Evolutionary conservation across 1,284 basidiomycete genomes (phyloP).

Genomic region (Cutaneotrichosporon sp.): DNA sequence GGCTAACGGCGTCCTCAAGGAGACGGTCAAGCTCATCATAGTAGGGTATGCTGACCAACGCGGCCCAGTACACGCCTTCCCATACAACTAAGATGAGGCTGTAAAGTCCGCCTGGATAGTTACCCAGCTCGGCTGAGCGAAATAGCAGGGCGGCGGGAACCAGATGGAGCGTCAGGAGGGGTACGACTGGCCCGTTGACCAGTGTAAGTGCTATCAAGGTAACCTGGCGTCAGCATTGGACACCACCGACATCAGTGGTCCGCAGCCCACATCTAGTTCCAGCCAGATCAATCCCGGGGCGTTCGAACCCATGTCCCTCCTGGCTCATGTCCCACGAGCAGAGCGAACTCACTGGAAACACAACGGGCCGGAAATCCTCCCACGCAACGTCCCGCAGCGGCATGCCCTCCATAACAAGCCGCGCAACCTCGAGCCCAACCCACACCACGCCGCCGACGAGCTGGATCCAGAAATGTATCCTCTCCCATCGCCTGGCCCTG

Average conservation of each 20-base stretch:
- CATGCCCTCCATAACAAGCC: slow-evolving; percentile 3
- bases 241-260: too few species aligned
- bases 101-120: slow-evolving; percentile 18
- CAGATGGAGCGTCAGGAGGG: slow-evolving; percentile 39
- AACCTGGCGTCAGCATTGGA: slow-evolving; percentile 6
- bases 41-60: slow-evolving; percentile 44
- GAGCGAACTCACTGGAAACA: slow-evolving; percentile 31
- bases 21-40: slow-evolving; percentile 37
- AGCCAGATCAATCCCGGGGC: too few species aligned
- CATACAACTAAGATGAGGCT: slow-evolving; percentile 28
- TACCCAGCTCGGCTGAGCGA: slow-evolving; percentile 30
- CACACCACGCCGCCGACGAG: slow-evolving; percentile 28
- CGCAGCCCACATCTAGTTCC: too few species aligned
- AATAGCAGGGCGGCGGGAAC: slow-evolving; percentile 40
- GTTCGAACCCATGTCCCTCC: too few species aligned
- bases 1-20: slow-evolving; percentile 32
- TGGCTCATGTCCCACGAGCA: too few species aligned
- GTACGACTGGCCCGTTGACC: slow-evolving; percentile 33
- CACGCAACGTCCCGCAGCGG: neutral
- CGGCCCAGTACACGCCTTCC: slow-evolving; percentile 40
- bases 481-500: slow-evolving; percentile 21
- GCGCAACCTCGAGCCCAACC: slow-evolving; percentile 21
- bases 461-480: slow-evolving; percentile 18
- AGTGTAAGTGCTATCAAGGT: slow-evolving; percentile 15
- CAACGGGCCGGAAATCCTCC: slow-evolving; percentile 21